Conservation (phyloP, 495 filamentous ascomycete genomes). For the Tuber magnatum region DNA sequence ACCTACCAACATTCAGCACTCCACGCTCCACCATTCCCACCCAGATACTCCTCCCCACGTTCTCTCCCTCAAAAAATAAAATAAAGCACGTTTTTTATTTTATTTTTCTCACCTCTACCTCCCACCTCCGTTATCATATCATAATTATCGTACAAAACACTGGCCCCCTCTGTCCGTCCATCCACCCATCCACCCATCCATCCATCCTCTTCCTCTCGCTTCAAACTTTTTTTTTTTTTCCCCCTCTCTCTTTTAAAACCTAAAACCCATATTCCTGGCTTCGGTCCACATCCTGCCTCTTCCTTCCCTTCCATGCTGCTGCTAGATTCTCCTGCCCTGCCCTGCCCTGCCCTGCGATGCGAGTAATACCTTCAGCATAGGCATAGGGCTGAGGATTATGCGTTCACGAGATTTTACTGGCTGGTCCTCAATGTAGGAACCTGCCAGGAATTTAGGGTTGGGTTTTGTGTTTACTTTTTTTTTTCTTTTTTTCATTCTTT, state of each 20-base stretch:
- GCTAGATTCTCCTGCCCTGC: background rate
- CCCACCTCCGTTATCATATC: background rate
- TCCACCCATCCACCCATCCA: background rate
- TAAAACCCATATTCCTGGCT: conserved; percentile 2
- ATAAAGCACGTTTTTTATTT: background rate
- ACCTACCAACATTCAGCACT: background rate
- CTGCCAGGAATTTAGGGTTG: background rate
- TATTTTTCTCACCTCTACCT: background rate
- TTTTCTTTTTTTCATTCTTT: background rate
- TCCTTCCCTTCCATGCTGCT: background rate
- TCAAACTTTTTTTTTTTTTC: background rate
- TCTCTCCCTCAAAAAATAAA: background rate
- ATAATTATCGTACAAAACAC: background rate
- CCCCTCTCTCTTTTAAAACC: background rate
- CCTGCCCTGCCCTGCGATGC: background rate
- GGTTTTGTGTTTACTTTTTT: background rate
- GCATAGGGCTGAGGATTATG: background rate
- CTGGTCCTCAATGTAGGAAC: background rate
- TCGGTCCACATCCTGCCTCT: background rate
- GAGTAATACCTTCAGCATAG: background rate
- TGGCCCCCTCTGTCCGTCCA: background rate
- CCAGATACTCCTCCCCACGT: background rate
- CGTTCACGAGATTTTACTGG: background rate
- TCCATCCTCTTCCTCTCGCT: background rate
- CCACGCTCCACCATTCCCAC: background rate